Conservation (phyloP, 2,329 filamentous ascomycete species). For the Cercospora berteroae region DNA sequence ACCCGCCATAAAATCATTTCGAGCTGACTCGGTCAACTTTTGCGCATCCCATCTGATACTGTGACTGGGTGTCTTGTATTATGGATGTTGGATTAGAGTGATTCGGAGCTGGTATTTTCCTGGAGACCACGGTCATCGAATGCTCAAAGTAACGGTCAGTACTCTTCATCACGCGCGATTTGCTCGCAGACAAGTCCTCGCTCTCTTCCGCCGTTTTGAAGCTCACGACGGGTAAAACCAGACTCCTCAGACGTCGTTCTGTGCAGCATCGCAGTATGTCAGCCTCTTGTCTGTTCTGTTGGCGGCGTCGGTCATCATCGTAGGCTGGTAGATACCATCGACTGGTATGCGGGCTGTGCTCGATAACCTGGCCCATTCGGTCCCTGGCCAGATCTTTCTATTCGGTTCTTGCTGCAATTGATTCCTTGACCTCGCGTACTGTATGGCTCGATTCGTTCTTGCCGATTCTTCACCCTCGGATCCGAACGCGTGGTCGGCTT, state of each 20-base stretch:
- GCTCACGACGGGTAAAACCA: not conserved
- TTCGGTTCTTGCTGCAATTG: not conserved
- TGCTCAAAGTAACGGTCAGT: not conserved
- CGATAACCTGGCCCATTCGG: not conserved
- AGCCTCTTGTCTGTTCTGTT: not conserved
- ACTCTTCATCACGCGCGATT: not conserved
- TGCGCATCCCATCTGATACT: not conserved
- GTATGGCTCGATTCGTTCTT: not conserved
- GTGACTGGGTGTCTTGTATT: no score
- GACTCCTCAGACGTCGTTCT: not conserved
- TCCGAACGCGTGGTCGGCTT: not conserved
- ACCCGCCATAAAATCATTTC: not conserved
- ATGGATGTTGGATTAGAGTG: no score
- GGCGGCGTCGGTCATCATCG: not conserved
- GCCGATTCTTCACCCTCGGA: not conserved
- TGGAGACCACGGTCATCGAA: not conserved
- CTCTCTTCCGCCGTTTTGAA: not conserved
- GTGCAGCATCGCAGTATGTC: not conserved
- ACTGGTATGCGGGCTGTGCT: not conserved
- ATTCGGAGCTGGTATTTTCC: not conserved
- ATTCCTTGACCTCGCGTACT: not conserved
- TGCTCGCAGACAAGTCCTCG: not conserved
- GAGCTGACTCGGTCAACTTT: not conserved
- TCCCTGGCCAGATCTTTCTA: not conserved
- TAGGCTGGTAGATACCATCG: not conserved